Evolutionary conservation across 768 basidiomycete genomes (phyloP).

Genomic region (Rhodocollybia butyracea): DNA sequence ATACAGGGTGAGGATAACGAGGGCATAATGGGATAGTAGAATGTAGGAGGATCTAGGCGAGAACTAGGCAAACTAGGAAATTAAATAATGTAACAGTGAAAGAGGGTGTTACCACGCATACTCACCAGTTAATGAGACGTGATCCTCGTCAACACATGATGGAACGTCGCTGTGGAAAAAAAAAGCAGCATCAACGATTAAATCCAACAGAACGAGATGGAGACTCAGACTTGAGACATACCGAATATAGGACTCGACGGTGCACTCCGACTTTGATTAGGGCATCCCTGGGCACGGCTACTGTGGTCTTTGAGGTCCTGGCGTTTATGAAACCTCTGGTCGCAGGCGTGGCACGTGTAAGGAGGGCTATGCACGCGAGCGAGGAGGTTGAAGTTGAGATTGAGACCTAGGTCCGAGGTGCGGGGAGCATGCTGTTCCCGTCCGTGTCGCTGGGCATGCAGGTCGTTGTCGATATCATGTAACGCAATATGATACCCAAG

Average conservation of each 20-base stretch:
- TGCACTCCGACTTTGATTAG: constrained; percentile 7
- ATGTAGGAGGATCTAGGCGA: too few species aligned
- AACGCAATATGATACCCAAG: constrained; percentile 34
- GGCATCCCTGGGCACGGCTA: too few species aligned
- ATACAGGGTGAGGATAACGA: too few species aligned
- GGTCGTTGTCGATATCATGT: constrained; percentile 27
- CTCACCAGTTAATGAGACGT: too few species aligned
- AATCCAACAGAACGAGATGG: neutral
- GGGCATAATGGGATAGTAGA: too few species aligned
- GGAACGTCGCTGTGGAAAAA: constrained; percentile 13
- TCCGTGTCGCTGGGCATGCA: neutral
- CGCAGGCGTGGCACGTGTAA: neutral
- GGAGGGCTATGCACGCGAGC: neutral
- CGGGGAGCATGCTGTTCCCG: too few species aligned
- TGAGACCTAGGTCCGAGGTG: too few species aligned
- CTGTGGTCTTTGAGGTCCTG: constrained; percentile 6
- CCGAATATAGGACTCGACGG: constrained; percentile 29
- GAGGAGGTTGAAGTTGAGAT: neutral
- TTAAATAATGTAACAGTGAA: too few species aligned
- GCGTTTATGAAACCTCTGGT: neutral
- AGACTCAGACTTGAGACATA: constrained; percentile 12
- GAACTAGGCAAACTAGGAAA: too few species aligned
- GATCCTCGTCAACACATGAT: constrained; percentile 16
- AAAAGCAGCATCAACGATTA: too few species aligned
- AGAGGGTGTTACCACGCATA: too few species aligned